Evolutionary conservation across 2,329 filamentous ascomycete species (phyloP), one percentile per base, ranked within the genome.

Genomic region (Chalaropsis ovoidea): DNA sequence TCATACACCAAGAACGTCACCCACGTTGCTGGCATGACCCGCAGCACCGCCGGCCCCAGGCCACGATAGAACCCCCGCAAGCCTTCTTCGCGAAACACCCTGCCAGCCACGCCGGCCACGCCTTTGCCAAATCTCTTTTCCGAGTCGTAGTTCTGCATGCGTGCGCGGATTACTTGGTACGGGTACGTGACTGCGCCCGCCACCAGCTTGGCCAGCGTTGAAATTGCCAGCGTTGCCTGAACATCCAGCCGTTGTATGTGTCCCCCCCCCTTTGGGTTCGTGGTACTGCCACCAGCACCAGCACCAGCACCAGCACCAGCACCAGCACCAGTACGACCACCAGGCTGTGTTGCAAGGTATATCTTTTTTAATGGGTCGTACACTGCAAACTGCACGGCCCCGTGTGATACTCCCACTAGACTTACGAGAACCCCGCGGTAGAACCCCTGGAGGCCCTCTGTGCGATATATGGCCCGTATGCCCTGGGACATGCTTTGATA

Each of bases 1-100:
- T 99, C 94, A 76, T 97, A 97, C 27, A 97, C 92, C 71, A 99
- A 76, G 73, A 99, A 97, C 1, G 93, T 97, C 64, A 96, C 90
- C 83, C 94, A 95, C 2, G 94, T 97, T 41, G 91, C 92, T 2
- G 94, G 94, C 75, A 99, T 80, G 35, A 97, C 94, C 68, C 94
- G 83, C 63, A 96, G 79, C n/a, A 96, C 82, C 70, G 93, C 95
- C 0, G 93, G 92, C 49, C 90, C 85, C 66, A 97, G 78, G 1
- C 94, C 94, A 69, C 92, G 90, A 75, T 97, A 99, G 75, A 96
- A 97, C 0, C 93, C 93, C 10, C 82, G 77, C 41, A 88, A 67
- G 0, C 94, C 92, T 72, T 96, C 92, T 70, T 89, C 86, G 64
- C 72, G 77, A 85, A 89, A 96, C 39, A 95, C 85, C 76, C 88